phyloP scores from a whole-genome alignment of 192 early-diverging fungal species.

The Kappamyces sp. region DNA sequence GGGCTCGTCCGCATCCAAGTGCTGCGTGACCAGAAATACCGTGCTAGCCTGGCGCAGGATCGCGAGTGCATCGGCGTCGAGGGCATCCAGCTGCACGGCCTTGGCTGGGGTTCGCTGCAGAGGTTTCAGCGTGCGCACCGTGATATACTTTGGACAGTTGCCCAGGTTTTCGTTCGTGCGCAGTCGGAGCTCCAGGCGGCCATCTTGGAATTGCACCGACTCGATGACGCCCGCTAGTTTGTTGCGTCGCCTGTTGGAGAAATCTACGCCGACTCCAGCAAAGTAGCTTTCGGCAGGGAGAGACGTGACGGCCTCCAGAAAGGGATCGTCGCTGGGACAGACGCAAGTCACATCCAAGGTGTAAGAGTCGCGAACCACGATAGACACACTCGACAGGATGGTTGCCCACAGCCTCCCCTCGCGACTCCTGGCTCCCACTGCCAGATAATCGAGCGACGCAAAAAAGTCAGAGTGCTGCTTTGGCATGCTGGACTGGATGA shows the following conservation, averaged over 20 bases:
- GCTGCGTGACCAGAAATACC: constrained; percentile 2
- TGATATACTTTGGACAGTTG: constrained; percentile 29
- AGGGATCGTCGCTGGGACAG: background rate
- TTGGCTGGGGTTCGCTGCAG: background rate
- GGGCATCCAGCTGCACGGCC: constrained; percentile 10
- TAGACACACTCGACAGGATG: background rate
- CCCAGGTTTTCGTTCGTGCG: constrained; percentile 17
- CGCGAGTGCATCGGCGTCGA: constrained; percentile 3
- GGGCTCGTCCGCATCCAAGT: background rate
- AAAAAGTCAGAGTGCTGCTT: constrained; percentile 23
- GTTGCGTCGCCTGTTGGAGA: constrained; percentile 22
- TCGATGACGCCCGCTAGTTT: constrained; percentile 18
- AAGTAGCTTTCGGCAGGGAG: background rate
- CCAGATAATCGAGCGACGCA: constrained; percentile 13
- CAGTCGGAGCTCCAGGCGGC: background rate
- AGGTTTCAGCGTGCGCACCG: background rate
- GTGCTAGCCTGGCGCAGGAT: background rate
- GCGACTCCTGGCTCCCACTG: constrained; percentile 1
- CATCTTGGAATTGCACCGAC: background rate
- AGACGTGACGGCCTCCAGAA: background rate
- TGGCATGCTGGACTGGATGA: constrained; percentile 7
- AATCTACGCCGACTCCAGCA: constrained; percentile 23
- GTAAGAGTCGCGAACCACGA: background rate
- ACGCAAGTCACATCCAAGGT: background rate
- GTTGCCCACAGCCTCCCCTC: constrained; percentile 6